Percentiles rank a stretch among this genome's conserved stretches.
These are phyloP conservation scores for Pseudogymnoascus sp. DNA, from an alignment of 2,329 filamentous ascomycete genomes.

Conservation along the genomic window DNA sequence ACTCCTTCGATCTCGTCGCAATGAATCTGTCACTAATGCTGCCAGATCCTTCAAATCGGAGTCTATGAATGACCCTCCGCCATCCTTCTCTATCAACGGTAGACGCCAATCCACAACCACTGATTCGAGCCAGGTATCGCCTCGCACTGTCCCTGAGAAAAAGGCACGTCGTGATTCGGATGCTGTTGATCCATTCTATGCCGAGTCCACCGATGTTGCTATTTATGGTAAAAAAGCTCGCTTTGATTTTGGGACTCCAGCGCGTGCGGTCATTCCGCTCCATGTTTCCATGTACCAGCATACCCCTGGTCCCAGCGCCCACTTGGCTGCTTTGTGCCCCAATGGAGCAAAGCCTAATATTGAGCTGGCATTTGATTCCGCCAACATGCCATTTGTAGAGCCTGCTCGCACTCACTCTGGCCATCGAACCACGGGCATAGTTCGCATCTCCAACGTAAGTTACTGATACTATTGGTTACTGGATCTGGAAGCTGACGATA, in stretches of 20 bases:
- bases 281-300: not conserved
- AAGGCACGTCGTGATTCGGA: not conserved
- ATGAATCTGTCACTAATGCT: not conserved
- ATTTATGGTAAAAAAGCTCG: not conserved
- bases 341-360: slow-evolving; percentile 17
- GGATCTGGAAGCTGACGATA: slow-evolving; percentile 12
- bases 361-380: slow-evolving; percentile 22
- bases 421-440: slow-evolving; percentile 25
- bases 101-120: not conserved
- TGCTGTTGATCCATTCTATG: not conserved
- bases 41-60: not conserved
- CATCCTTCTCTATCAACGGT: not conserved
- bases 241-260: not conserved
- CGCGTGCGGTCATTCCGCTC: not conserved
- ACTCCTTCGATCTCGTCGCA: not conserved
- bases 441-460: slow-evolving; percentile 31
- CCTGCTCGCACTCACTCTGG: slow-evolving; percentile 23
- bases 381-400: slow-evolving; percentile 30
- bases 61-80: not conserved
- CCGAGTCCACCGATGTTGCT: not conserved
- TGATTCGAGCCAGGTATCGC: not conserved
- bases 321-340: slow-evolving; percentile 1
- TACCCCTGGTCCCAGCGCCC: not conserved
- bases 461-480: slow-evolving; percentile 14
- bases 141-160: not conserved